A percentile compares a stretch with the other conserved stretches of the same genome.
Evolutionary conservation across 495 filamentous ascomycete genomes (phyloP).

Genomic region (Podospora pseudoanserina): DNA sequence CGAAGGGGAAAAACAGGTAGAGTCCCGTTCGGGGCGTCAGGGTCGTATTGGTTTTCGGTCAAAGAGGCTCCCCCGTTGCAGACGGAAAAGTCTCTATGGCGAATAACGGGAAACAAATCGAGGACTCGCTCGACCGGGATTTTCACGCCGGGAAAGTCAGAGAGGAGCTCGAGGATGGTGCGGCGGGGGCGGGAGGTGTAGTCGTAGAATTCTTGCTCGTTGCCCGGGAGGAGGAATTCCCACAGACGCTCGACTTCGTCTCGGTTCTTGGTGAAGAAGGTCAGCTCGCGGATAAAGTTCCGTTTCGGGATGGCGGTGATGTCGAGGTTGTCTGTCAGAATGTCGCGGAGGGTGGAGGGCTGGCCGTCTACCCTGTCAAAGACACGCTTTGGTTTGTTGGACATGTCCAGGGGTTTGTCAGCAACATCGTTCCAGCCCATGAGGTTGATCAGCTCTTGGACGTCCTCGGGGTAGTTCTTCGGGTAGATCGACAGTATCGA

Average conservation of each 20-base stretch:
- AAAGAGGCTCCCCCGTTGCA: constrained; percentile 60
- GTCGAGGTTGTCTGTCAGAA: constrained; percentile 80
- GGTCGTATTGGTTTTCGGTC: neutral
- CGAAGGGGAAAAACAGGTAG: constrained; percentile 27
- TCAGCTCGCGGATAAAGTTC: constrained; percentile 72
- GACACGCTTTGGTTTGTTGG: constrained; percentile 11
- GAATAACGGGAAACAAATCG: constrained; percentile 68
- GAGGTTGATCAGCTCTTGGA: constrained; percentile 64
- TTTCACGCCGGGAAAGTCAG: constrained; percentile 81
- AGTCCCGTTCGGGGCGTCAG: neutral
- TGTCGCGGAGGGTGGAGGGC: constrained; percentile 60
- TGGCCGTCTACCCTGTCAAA: neutral
- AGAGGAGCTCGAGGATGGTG: constrained; percentile 84
- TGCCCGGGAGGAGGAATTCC: constrained; percentile 74
- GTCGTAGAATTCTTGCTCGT: constrained; percentile 88
- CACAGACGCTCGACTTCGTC: constrained; percentile 75
- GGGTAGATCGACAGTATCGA: constrained; percentile 77
- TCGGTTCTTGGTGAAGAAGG: constrained; percentile 65
- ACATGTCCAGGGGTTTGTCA: constrained; percentile 43
- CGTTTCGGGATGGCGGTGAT: constrained; percentile 84
- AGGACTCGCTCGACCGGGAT: constrained; percentile 72
- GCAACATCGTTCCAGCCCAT: constrained; percentile 74
- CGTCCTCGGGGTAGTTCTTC: constrained; percentile 79
- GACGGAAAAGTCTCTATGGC: constrained; percentile 83
- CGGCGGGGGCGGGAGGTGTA: constrained; percentile 90